phyloP scores from a whole-genome alignment of 2,329 filamentous ascomycete species.

The Nannizziopsis barbatae region DNA sequence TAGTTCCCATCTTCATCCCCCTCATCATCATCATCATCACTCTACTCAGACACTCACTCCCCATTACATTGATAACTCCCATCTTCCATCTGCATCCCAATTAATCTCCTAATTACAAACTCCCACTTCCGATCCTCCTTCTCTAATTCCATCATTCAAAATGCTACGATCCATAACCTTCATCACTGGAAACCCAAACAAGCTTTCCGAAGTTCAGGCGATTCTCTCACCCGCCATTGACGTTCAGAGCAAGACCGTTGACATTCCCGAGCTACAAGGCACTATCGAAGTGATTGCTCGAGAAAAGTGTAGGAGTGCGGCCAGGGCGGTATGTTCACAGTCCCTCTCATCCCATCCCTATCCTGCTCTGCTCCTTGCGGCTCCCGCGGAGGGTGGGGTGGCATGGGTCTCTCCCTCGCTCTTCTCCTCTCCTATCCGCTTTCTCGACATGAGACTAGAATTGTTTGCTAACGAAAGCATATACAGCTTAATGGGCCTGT shows the following conservation, averaged over 20 bases:
- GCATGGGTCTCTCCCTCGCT: not conserved
- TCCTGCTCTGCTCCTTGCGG: not conserved
- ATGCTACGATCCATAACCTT: slow-evolving; percentile 60
- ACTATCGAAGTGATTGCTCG: slow-evolving; percentile 80
- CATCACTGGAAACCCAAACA: slow-evolving; percentile 93
- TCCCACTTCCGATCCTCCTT: too few relatives aligned
- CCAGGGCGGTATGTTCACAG: slow-evolving; percentile 52
- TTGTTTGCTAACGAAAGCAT: not conserved
- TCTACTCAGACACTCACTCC: too few relatives aligned
- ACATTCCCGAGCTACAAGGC: slow-evolving; percentile 84
- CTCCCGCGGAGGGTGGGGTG: too few relatives aligned
- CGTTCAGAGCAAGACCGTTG: slow-evolving; percentile 61
- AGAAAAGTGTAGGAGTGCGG: slow-evolving; percentile 77
- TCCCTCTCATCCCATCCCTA: not conserved
- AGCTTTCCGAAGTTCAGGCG: slow-evolving; percentile 76
- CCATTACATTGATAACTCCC: too few relatives aligned
- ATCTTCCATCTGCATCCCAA: too few relatives aligned
- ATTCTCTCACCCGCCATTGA: slow-evolving; percentile 66
- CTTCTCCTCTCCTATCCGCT: too few relatives aligned
- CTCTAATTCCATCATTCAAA: not conserved
- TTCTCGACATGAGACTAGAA: too few relatives aligned
- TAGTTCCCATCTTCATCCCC: too few relatives aligned
- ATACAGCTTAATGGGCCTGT: slow-evolving; percentile 69
- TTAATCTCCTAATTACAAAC: too few relatives aligned
- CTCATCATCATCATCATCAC: too few relatives aligned